Evolutionary conservation across 495 filamentous ascomycete species (phyloP).

Genomic region (Paragyromitra xinjiangensis): DNA sequence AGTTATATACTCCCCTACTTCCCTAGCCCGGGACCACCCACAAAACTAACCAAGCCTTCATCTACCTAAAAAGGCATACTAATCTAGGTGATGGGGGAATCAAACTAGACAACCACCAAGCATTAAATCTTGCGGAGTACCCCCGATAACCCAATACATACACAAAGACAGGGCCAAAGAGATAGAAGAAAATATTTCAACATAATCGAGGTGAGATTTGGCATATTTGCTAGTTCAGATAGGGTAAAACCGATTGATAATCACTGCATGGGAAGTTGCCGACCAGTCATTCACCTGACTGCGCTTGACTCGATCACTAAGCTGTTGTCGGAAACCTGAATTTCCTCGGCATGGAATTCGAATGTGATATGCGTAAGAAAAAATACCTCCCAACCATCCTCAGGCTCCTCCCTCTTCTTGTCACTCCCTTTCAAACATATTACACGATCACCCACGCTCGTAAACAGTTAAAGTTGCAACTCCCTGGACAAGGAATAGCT

Average conservation of each 20-base stretch:
- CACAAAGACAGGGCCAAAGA: no score
- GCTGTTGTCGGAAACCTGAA: neutral
- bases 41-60: no score
- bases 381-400: neutral
- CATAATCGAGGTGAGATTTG: no score
- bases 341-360: constrained; percentile 12
- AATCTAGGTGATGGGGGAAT: neutral
- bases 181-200: no score
- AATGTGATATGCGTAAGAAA: constrained; percentile 8
- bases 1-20: no score
- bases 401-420: neutral
- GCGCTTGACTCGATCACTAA: constrained; percentile 4
- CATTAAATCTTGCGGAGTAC: neutral
- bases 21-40: no score
- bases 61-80: no score
- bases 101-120: neutral
- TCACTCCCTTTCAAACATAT: neutral
- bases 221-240: no score
- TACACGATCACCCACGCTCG: neutral
- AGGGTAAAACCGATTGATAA: neutral
- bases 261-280: neutral
- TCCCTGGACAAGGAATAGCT: neutral
- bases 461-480: neutral
- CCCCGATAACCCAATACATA: no score
- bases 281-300: neutral